phyloP scores from a whole-genome alignment of 352 stramenopile genomes.

The Blastocystis sp. region DNA sequence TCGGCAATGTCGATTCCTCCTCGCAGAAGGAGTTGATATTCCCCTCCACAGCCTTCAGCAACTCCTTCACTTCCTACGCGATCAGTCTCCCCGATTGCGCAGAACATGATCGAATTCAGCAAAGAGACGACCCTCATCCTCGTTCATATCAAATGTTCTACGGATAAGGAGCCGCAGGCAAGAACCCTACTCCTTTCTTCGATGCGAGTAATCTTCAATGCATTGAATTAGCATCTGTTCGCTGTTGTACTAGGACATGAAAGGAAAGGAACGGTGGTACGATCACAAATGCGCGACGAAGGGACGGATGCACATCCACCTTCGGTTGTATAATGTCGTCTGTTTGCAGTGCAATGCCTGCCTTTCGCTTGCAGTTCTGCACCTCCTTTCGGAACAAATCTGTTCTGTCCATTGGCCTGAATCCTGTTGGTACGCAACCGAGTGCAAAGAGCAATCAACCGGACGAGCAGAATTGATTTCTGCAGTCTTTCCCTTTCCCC shows the following conservation, averaged over 20 bases:
- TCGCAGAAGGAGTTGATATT: neutral
- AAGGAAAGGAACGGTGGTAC: neutral
- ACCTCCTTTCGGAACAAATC: constrained; percentile 32
- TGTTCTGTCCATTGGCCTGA: constrained; percentile 19
- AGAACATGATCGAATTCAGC: constrained; percentile 7
- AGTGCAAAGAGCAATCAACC: too few relatives aligned
- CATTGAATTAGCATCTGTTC: neutral
- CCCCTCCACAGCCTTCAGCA: neutral
- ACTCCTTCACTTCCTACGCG: constrained; percentile 30
- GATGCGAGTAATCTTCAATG: neutral
- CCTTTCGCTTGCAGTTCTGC: neutral
- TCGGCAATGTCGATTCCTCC: neutral
- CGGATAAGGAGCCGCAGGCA: neutral
- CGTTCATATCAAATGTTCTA: constrained; percentile 11
- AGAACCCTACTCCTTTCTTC: neutral
- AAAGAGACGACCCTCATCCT: neutral
- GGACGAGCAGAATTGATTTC: too few relatives aligned
- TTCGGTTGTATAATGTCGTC: constrained; percentile 12
- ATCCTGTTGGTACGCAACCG: too few relatives aligned
- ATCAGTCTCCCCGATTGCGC: neutral
- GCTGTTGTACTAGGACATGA: constrained; percentile 40
- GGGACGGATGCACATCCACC: constrained; percentile 7
- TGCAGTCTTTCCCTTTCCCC: too few relatives aligned
- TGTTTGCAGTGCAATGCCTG: neutral
- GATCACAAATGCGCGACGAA: constrained; percentile 6